A percentile compares a stretch with the other conserved stretches of the same genome.
Conservation (phyloP, 306 rosid species). For the Astragalus membranaceus region DNA sequence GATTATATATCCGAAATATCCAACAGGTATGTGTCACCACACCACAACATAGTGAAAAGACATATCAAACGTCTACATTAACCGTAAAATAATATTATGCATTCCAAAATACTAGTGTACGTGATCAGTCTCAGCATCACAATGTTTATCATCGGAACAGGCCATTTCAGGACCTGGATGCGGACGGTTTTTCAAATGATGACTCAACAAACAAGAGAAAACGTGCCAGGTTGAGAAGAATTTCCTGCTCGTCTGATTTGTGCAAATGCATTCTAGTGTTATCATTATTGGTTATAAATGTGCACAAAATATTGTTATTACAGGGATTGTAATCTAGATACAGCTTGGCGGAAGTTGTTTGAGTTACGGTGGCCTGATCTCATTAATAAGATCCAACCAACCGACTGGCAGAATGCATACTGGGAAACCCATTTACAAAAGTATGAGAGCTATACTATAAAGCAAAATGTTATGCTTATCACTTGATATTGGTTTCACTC, state of each 20-base stretch:
- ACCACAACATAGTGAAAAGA: background rate
- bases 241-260: background rate
- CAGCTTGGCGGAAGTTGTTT: conserved; percentile 49
- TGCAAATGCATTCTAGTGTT: background rate
- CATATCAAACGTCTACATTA: background rate
- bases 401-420: conserved; percentile 68
- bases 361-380: conserved; percentile 54
- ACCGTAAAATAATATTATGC: background rate
- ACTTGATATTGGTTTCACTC: background rate
- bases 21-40: no score
- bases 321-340: conserved; percentile 47
- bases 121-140: background rate
- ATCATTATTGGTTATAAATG: conserved; percentile 8
- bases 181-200: conserved; percentile 23
- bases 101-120: background rate
- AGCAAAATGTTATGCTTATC: background rate
- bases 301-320: conserved; percentile 9
- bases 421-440: conserved; percentile 88
- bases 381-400: conserved; percentile 23
- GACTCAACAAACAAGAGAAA: conserved; percentile 44
- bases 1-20: background rate
- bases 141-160: conserved; percentile 30
- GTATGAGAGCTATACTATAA: conserved; percentile 28
- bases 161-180: conserved; percentile 32
- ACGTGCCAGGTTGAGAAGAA: conserved; percentile 51